These are phyloP conservation scores for Gaeumannomyces tritici DNA, from an alignment of 2,329 filamentous ascomycete species.

Conservation along the genomic window DNA sequence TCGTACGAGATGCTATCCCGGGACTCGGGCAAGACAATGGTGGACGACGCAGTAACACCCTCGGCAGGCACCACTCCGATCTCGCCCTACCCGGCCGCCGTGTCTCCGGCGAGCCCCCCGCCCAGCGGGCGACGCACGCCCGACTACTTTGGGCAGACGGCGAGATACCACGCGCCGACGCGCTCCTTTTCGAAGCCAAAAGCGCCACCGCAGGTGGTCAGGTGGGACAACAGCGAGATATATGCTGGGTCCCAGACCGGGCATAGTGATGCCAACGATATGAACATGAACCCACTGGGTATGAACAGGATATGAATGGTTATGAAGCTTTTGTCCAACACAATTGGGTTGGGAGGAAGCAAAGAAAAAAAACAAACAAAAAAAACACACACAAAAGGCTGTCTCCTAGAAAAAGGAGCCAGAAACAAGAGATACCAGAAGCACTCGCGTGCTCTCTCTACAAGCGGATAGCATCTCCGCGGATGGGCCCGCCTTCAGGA, in stretches of 20 bases:
- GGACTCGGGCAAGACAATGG: slow-evolving; percentile 36
- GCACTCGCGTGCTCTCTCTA: neutral
- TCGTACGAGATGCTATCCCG: slow-evolving; percentile 74
- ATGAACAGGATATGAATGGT: slow-evolving; percentile 43
- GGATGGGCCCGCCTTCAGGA: neutral
- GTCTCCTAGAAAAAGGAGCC: neutral
- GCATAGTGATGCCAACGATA: slow-evolving; percentile 12
- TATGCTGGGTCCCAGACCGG: slow-evolving; percentile 21
- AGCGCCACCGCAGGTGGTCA: slow-evolving; percentile 24
- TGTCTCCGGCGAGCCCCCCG: slow-evolving; percentile 13
- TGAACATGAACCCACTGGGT: slow-evolving; percentile 42
- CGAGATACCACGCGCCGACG: slow-evolving; percentile 42
- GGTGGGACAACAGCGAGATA: slow-evolving; percentile 33
- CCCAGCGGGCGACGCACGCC: slow-evolving; percentile 33
- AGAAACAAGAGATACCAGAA: neutral
- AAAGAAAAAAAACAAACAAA: neutral
- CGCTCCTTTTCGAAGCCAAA: slow-evolving; percentile 48
- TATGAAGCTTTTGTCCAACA: neutral
- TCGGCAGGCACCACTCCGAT: slow-evolving; percentile 20
- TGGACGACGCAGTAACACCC: slow-evolving; percentile 41
- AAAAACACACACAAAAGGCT: neutral
- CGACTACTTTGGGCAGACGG: slow-evolving; percentile 47
- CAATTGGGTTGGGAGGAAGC: neutral
- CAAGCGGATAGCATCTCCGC: neutral
- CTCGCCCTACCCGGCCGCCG: slow-evolving; percentile 9